phyloP scores from a whole-genome alignment of 2,329 filamentous ascomycete genomes.

The Didymella pinodella region DNA sequence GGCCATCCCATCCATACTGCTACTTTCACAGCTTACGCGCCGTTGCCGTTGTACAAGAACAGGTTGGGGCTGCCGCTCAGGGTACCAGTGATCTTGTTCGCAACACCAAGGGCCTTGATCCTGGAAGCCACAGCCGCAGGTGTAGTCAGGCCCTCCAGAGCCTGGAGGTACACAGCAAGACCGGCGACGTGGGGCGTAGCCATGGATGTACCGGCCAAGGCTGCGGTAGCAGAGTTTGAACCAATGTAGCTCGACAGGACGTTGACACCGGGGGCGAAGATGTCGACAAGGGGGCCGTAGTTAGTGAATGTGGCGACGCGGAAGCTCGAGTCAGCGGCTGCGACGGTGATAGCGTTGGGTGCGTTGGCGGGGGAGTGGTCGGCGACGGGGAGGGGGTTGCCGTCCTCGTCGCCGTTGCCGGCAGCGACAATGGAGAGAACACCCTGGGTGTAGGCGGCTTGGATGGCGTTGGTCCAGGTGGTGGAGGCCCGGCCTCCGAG shows the following conservation, averaged over 20 bases:
- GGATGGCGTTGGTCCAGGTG: conserved; percentile 38
- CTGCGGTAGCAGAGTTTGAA: conserved; percentile 46
- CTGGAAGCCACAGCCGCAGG: conserved; percentile 26
- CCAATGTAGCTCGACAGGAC: conserved; percentile 54
- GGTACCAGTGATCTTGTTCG: conserved; percentile 15
- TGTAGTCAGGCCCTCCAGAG: conserved; percentile 47
- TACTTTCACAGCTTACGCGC: conserved; percentile 17
- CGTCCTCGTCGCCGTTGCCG: conserved; percentile 35
- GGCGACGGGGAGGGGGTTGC: conserved; percentile 26
- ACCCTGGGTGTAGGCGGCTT: conserved; percentile 31
- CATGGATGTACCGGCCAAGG: conserved; percentile 67
- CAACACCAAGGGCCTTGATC: conserved; percentile 25
- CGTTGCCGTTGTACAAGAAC: conserved; percentile 33
- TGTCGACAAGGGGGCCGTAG: conserved; percentile 38
- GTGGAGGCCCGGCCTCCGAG: conserved; percentile 35
- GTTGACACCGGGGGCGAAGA: conserved; percentile 44
- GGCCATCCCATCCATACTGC: neutral
- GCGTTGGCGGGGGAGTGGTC: conserved; percentile 38
- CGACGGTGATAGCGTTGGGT: conserved; percentile 40
- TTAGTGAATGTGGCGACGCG: conserved; percentile 39
- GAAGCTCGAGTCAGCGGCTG: conserved; percentile 35
- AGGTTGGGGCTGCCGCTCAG: conserved; percentile 29
- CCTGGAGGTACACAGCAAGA: conserved; percentile 71
- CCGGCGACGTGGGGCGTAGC: conserved; percentile 72
- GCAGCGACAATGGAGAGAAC: conserved; percentile 45